Conservation (phyloP, 2,329 filamentous ascomycete species). For the Stagonosporopsis rhizophila region DNA sequence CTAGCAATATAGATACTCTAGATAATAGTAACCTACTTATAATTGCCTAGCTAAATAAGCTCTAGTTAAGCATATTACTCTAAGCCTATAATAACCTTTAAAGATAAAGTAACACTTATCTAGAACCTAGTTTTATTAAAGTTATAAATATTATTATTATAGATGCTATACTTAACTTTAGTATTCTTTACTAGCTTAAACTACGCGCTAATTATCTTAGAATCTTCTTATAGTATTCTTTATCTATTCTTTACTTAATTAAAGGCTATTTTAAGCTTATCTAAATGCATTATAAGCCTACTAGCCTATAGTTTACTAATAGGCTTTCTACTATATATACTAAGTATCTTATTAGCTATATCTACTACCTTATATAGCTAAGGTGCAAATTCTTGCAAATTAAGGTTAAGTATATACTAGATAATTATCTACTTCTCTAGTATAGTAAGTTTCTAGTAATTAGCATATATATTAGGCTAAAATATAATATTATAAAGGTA, state of each 20-base stretch:
- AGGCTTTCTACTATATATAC: no score
- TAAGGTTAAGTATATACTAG: no score
- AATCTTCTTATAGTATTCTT: conserved; percentile 14
- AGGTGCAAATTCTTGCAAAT: no score
- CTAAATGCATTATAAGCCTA: no score
- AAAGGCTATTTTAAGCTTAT: background rate
- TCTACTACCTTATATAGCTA: no score
- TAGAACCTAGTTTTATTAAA: conserved; percentile 13
- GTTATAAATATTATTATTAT: conserved; percentile 22
- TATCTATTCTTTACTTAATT: conserved; percentile 17
- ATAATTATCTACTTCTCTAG: no score
- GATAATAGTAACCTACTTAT: background rate
- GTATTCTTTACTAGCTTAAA: background rate
- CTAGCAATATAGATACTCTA: background rate
- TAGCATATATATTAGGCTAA: no score
- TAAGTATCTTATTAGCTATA: no score
- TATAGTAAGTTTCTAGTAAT: no score
- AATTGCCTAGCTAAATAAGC: background rate
- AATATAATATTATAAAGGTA: no score
- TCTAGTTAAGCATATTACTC: background rate
- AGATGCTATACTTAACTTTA: conserved; percentile 15
- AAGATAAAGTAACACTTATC: background rate
- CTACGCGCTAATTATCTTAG: background rate
- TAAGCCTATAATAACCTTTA: background rate
- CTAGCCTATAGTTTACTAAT: no score